phyloP scores from a whole-genome alignment of 2,329 filamentous ascomycete species.

The Myriosclerotinia duriaeana region DNA sequence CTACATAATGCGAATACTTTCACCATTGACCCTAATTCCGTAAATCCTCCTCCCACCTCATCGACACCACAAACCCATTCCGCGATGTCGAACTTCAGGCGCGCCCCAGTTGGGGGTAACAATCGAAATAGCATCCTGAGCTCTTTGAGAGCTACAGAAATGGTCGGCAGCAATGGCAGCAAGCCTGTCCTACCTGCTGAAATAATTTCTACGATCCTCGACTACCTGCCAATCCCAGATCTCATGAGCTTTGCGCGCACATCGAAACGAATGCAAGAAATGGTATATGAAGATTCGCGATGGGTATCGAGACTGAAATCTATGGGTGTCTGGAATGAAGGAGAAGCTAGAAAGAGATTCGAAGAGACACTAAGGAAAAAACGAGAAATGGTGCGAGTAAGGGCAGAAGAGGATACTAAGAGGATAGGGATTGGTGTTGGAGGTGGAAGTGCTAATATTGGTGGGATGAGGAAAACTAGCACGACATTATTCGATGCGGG shows the following conservation, averaged over 20 bases:
- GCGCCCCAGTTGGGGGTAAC: constrained; percentile 34
- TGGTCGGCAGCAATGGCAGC: constrained; percentile 58
- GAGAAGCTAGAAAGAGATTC: constrained; percentile 75
- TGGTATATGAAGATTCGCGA: constrained; percentile 97
- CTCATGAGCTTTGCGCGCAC: constrained; percentile 81
- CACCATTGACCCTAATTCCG: neutral
- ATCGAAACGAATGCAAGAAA: constrained; percentile 86
- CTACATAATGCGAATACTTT: constrained; percentile 5
- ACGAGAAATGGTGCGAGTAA: constrained; percentile 55
- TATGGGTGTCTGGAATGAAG: constrained; percentile 92
- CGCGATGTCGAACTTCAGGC: constrained; percentile 49
- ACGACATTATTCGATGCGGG: constrained; percentile 74
- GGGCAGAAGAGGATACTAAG: constrained; percentile 41
- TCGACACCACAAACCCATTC: neutral
- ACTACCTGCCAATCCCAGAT: constrained; percentile 83
- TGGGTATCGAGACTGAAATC: constrained; percentile 84
- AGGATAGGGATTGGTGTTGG: constrained; percentile 39
- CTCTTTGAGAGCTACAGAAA: constrained; percentile 75
- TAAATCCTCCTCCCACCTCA: neutral
- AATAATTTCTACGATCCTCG: constrained; percentile 82
- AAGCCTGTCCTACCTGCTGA: constrained; percentile 84
- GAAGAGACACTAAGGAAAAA: constrained; percentile 67
- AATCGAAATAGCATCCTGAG: constrained; percentile 61
- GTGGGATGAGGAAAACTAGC: constrained; percentile 43
- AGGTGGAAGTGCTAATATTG: constrained; percentile 13